Evolutionary conservation across 192 early-diverging fungal species (phyloP).

Genomic region (Chytriomyces sp.): DNA sequence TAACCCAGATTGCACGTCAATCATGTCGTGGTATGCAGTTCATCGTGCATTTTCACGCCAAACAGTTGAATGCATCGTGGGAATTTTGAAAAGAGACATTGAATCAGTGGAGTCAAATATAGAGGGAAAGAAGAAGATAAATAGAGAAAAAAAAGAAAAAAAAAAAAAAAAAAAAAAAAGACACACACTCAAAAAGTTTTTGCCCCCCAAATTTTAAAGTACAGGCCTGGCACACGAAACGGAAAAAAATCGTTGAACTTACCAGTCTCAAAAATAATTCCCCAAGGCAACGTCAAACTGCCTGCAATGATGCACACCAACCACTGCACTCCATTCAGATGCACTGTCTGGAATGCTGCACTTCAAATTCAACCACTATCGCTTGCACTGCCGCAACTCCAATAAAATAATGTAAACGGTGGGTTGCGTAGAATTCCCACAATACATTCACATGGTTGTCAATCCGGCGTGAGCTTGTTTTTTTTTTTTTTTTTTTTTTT

Average conservation of each 20-base stretch:
- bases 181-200: not conserved
- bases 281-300: slow-evolving; percentile 79
- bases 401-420: slow-evolving; percentile 40
- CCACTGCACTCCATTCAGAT: slow-evolving; percentile 78
- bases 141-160: too few relatives aligned
- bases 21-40: not conserved
- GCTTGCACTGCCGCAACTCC: slow-evolving; percentile 38
- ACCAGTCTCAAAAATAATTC: slow-evolving; percentile 85
- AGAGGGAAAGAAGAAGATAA: too few relatives aligned
- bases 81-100: too few relatives aligned
- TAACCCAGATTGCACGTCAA: not conserved
- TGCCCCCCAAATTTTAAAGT: not conserved
- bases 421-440: slow-evolving; percentile 41
- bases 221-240: not conserved
- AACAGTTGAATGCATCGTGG: slow-evolving; percentile 11
- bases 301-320: slow-evolving; percentile 82
- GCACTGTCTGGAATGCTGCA: slow-evolving; percentile 32
- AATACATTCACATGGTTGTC: slow-evolving; percentile 48
- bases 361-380: slow-evolving; percentile 49
- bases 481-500: too few relatives aligned
- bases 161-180: not conserved
- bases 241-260: not conserved
- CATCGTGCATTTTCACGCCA: not conserved
- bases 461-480: slow-evolving; percentile 37
- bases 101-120: too few relatives aligned